Base-by-base conservation (phyloP, 1,139 yeast species). In the Arxiozyma heterogenica region DNA sequence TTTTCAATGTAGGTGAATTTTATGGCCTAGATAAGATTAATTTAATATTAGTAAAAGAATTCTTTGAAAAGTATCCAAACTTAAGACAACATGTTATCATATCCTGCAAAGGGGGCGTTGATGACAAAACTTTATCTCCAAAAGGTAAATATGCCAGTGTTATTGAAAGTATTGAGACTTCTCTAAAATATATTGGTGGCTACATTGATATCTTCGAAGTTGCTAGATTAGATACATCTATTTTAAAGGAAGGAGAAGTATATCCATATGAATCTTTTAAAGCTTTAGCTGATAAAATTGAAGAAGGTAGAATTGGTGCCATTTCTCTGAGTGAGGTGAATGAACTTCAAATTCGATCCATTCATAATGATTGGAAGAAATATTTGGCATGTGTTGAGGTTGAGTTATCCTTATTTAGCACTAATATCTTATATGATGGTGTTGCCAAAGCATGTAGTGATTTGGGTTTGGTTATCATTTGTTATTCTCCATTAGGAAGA, bases 401-500 rank as follows among this genome's bases (percentile, higher is more conserved):
- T 51, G 96, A 89, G 70, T 75, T 83, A 56, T 86, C 95, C 1
- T 64, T 88, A 58, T 79, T 83, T 69, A 71, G 82, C n/a, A 77
- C 78, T 50, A 86, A 84, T 45, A 77, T 83, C 41, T 64, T 81
- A 44, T 58, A 70, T 11, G 80, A 84, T 62, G 95, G 91, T 1
- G 76, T 84, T 22, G 77, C 83, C 57, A 76, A 75, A 18, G 69
- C 73, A 4, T 76, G 81, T 57, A 73, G 70, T n/a, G 83, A 82
- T 56, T 73, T 78, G 44, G 73, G 73, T n/a, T 77, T 88, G 54
- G 85, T 93, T 9, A 73, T 87, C 43, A 72, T 86, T 57, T 88
- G 91, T 30, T 88, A 89, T 70, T 84, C 95, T 30, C 96, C 96
- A 45, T 74, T 89, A 57, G 83, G 89, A n/a, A 76, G 86, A 63